Base-by-base conservation (phyloP, 345 rosid genomes). In the Citropsis articulata region DNA sequence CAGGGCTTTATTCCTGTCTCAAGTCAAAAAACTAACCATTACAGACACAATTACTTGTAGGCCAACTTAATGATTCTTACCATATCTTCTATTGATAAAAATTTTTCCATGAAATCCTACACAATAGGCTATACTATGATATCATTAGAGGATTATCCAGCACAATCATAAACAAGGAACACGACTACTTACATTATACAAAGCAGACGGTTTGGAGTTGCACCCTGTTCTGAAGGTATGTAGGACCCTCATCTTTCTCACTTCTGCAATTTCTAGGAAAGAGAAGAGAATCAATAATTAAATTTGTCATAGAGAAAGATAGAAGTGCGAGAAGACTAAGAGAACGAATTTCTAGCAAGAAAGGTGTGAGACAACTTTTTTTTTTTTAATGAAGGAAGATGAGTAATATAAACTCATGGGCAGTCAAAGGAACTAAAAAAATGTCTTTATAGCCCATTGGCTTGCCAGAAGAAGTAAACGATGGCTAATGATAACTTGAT, bases 241-340 rank as follows among this genome's bases (percentile, higher is more conserved):
- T 36, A 45, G 80, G 89, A 9, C 92, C 88, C 36, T 55, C 79
- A 28, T 90, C 90, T 77, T 87, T 87, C 82, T 86, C 87, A 30
- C 79, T 78, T 50, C 97, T 92, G 88, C 80, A 76, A 78, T 67
- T 80, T 6, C 68, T 64, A 75, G 67, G 57, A 80, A 66, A 21
- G 27, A 63, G 38, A 19, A 66, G 45, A 27, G 53, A 25, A 56
- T 12, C 14, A 30, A 40, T 27, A 72, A 57, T 55, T 74, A 12
- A 19, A 67, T 9, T 9, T 36, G 7, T 28, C 22, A 19, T 3
- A 33, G 1, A 30, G 45, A 2, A 9, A 66, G 6, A 8, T 66
- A 13, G 27, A 66, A 35, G 45, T 5, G 2, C 19, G 25, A 3
- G 45, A 66, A 66, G 42, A 75, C 40, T 36, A 18, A 73, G 48